Evolutionary conservation across 768 basidiomycete species (phyloP).

Genomic region (Mycena galericulata): DNA sequence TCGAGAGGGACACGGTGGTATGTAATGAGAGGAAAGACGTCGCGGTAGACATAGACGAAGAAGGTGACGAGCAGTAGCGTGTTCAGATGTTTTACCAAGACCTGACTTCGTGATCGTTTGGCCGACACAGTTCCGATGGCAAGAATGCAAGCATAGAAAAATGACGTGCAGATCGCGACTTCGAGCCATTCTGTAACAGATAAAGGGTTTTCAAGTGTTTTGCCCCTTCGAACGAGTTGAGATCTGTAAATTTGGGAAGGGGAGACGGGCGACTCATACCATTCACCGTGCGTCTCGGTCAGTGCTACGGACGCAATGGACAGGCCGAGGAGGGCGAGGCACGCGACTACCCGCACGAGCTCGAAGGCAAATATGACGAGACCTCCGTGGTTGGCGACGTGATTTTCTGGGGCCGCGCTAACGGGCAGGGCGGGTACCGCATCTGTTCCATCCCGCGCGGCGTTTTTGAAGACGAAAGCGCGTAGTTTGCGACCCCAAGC

Average conservation of each 20-base stretch:
- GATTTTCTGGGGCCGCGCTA: not conserved
- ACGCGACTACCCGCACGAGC: constrained; percentile 2
- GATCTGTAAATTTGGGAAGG: too few relatives aligned
- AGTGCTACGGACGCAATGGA: not conserved
- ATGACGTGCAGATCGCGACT: not conserved
- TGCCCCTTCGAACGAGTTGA: too few relatives aligned
- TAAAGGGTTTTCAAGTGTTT: not conserved
- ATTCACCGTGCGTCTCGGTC: not conserved
- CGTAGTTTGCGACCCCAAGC: not conserved
- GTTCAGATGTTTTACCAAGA: constrained; percentile 7
- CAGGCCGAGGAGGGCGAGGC: constrained; percentile 4
- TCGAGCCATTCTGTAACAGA: too few relatives aligned
- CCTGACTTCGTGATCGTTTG: not conserved
- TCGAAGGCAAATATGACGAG: not conserved
- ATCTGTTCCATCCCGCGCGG: not conserved
- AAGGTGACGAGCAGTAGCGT: constrained; percentile 51
- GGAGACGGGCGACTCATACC: too few relatives aligned
- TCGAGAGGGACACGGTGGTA: constrained; percentile 56
- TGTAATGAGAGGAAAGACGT: constrained; percentile 68
- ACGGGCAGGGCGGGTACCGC: not conserved
- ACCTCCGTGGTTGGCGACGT: not conserved
- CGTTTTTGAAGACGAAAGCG: not conserved
- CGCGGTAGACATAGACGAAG: constrained; percentile 62
- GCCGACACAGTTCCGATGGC: not conserved
- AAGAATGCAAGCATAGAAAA: constrained; percentile 6